Conservation (phyloP, 2,329 filamentous ascomycete species). For the Alternaria burnsii region DNA sequence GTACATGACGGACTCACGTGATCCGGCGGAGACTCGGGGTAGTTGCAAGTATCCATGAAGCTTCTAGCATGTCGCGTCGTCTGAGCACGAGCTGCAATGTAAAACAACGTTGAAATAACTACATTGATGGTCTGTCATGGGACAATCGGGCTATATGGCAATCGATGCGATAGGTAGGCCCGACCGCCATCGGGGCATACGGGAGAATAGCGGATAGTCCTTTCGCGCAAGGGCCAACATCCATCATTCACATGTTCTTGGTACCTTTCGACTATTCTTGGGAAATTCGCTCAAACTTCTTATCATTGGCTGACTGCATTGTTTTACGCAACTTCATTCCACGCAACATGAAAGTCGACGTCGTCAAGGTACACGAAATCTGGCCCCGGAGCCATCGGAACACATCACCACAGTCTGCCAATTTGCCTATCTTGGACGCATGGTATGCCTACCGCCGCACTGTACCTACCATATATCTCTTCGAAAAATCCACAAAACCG, state of each 20-base stretch:
- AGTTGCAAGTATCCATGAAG: too few species aligned
- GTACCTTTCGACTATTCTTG: not conserved
- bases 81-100: too few species aligned
- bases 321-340: not conserved
- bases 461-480: not conserved
- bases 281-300: not conserved
- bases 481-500: not conserved
- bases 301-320: not conserved
- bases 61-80: too few species aligned
- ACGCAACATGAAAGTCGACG: not conserved
- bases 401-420: not conserved
- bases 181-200: not conserved
- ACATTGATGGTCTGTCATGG: too few species aligned
- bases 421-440: not conserved
- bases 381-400: not conserved
- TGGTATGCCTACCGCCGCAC: not conserved
- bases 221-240: not conserved
- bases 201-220: not conserved
- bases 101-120: fast-evolving
- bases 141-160: too few species aligned
- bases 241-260: not conserved
- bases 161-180: not conserved
- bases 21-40: too few species aligned
- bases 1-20: too few species aligned
- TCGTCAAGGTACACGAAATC: not conserved